Conservation (phyloP, 2,329 filamentous ascomycete species). For the Talaromyces sp. region DNA sequence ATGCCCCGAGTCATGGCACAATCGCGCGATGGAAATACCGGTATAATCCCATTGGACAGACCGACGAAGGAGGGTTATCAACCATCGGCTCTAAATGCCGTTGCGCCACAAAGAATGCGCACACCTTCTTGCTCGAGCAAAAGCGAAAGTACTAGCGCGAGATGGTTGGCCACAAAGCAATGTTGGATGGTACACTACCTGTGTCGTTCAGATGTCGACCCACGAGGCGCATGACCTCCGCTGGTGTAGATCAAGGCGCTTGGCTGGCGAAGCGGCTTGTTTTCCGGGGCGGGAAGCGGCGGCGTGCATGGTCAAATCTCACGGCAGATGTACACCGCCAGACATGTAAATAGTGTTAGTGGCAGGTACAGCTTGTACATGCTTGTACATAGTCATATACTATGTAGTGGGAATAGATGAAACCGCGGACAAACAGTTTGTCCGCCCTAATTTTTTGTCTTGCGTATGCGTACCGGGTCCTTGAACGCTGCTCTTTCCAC, state of each 20-base stretch:
- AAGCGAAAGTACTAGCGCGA: neutral
- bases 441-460: too few relatives aligned
- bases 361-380: neutral
- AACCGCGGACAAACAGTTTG: neutral
- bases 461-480: neutral
- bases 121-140: neutral
- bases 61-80: neutral
- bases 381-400: neutral
- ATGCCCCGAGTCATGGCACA: neutral
- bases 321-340: neutral
- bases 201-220: neutral
- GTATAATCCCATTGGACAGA: neutral
- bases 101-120: neutral
- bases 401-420: neutral
- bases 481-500: neutral
- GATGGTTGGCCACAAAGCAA: neutral
- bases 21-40: neutral
- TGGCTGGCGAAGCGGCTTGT: slow-evolving; percentile 7
- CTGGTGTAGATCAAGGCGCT: neutral
- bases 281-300: neutral
- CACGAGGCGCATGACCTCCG: slow-evolving; percentile 6
- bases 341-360: neutral
- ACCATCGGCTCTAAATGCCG: neutral
- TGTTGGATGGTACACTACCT: neutral
- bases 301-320: neutral